Evolutionary conservation across 805 yeast genomes (phyloP), one percentile per base, ranked within the genome.

Genomic region (Komagataella pseudopastoris): DNA sequence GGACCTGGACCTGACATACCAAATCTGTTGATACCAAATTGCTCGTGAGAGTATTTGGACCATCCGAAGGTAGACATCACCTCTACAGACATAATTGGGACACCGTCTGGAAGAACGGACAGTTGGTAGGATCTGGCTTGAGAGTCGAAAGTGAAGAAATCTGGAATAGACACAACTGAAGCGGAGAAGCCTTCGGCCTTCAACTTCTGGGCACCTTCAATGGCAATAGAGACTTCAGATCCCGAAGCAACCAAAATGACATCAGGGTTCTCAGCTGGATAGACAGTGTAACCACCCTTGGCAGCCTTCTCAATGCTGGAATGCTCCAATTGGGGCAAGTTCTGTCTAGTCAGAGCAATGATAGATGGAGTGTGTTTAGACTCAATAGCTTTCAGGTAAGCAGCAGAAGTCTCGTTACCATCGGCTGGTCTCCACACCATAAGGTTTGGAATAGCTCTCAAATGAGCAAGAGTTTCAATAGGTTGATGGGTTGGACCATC

Each of bases 401-500:
- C 88, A 64, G 91, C 95, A 58, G 90, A 81, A 53, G 81, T 80
- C 71, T 86, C 95, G 68, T 86, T 85, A 77, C 93, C 91, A 67
- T 86, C 95, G 63, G 93, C 93, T 59, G 95, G 95, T 81, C 95
- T 85, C 91, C 91, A 85, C 53, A 85, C 93, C 64, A 79, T 75
- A 60, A 82, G 63, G 76, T 86, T 86, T 69, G 95, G 95, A 62
- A 76, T 64, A 58, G 95, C 89, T 77, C 95, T 82, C 67, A 85
- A 79, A 67, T 85, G 93, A 51, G 91, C 90, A 65, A 85, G 74
- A 53, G 93, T 84, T 74, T 85, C 95, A 60, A 86, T 83, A 71
- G 95, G 95, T 73, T 86, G 93, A 71, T 86, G 95, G 65, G 95
- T 86, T 71, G 95, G 95, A 66, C 95, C 95, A 68, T 86, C 95